Conservation (phyloP, 169 alveolate species). For the Eimeria zaria region DNA sequence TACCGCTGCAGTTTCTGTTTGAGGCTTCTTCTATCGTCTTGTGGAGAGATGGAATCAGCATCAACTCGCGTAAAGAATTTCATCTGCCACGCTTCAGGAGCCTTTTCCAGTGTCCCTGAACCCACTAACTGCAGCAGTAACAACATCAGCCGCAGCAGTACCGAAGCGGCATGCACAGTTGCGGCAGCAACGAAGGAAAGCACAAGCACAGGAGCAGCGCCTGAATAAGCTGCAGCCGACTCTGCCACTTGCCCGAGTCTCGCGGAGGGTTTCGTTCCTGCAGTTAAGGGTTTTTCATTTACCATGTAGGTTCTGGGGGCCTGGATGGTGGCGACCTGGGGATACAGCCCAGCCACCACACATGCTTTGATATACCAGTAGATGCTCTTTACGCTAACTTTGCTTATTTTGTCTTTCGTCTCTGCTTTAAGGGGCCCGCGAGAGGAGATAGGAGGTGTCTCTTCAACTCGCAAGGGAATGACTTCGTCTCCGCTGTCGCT, state of each 20-base stretch:
- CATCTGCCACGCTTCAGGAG: conserved; percentile 74
- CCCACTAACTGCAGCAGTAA: conserved; percentile 76
- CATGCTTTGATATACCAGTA: conserved; percentile 76
- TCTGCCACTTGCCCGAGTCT: not conserved
- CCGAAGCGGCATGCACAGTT: not conserved
- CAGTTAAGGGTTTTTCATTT: not conserved
- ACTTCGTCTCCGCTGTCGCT: conserved; percentile 54
- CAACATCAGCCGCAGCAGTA: conserved; percentile 4
- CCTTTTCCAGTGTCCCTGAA: conserved; percentile 76
- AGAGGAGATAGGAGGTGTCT: not conserved
- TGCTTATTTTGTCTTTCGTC: not conserved
- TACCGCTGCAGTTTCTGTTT: conserved; percentile 54
- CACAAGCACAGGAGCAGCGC: not conserved
- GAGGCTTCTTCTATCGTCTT: not conserved
- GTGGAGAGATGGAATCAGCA: conserved; percentile 14
- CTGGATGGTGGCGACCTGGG: conserved; percentile 73
- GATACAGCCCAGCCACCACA: conserved; percentile 82
- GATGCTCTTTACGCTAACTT: conserved; percentile 49
- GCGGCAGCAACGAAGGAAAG: not conserved
- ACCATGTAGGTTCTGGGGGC: conserved; percentile 75
- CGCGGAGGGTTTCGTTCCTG: not conserved
- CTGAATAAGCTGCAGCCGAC: not conserved
- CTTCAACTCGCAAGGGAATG: conserved; percentile 27
- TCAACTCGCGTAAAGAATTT: conserved; percentile 57
- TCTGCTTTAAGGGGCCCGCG: not conserved